Percentiles rank a stretch among this genome's conserved stretches.
Conservation (phyloP, 306 rosid genomes). For the Vachellia pachyceras region DNA sequence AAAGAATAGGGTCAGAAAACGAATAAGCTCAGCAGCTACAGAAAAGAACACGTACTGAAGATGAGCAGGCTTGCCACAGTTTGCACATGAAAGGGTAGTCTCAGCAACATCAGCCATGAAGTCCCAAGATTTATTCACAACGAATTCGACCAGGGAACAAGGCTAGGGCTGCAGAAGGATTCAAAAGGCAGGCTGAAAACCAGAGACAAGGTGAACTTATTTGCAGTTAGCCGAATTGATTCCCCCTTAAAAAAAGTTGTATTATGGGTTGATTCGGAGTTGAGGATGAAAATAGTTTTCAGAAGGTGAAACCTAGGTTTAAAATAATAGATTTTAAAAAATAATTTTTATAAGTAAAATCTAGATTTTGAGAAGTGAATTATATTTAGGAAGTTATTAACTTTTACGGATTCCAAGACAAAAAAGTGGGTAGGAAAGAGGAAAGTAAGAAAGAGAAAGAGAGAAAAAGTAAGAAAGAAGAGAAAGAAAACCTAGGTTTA, state of each 20-base stretch:
- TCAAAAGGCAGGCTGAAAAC: not conserved
- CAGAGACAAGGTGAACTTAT: not conserved
- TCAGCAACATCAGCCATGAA: constrained; percentile 67
- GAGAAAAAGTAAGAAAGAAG: too few relatives aligned
- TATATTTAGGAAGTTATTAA: too few relatives aligned
- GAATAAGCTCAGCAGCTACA: not conserved
- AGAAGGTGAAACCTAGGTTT: too few relatives aligned
- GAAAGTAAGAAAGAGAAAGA: too few relatives aligned
- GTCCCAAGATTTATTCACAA: not conserved
- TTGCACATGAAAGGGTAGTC: constrained; percentile 62
- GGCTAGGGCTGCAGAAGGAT: constrained; percentile 34
- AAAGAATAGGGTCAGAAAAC: not conserved
- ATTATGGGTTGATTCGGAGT: not conserved
- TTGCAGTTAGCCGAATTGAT: not conserved
- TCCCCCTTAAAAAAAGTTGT: not conserved
- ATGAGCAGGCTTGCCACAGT: constrained; percentile 78
- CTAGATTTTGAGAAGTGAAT: too few relatives aligned
- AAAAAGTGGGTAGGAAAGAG: too few relatives aligned
- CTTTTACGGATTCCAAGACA: too few relatives aligned
- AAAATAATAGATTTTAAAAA: too few relatives aligned
- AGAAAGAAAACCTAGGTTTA: too few relatives aligned
- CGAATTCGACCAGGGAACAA: not conserved
- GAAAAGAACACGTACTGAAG: constrained; percentile 65
- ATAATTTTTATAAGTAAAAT: too few relatives aligned
- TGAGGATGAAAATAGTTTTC: not conserved